Base-by-base conservation (phyloP, 805 yeast species). In the Candida morakotiae region DNA sequence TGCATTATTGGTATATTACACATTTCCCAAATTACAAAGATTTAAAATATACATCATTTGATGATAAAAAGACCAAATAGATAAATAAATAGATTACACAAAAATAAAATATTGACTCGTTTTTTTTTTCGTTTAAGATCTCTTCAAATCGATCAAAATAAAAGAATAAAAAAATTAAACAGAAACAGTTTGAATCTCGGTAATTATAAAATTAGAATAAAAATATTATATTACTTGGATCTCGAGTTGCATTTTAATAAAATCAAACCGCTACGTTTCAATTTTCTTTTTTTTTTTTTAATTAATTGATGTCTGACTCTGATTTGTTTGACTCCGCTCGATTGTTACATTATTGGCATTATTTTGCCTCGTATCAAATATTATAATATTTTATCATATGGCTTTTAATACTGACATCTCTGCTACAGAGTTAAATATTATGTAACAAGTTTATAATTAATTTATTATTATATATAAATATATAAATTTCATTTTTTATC, bases 1-100 rank as follows among this genome's bases (percentile, higher is more conserved):
- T 61, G 9, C 40, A 45, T 23, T 62, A 45, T 40, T 64, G 58
- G 58, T 49, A 53, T 48, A 47, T 45, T 24, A 52, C 53, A 46
- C 43, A 44, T 15, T 41, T 41, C 22, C 62, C 64, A 7, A 48
- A 47, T 24, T 60, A 52, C 48, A 37, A 44, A 5, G 67, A 60
- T 38, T 42, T 60, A 21, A 47, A 41, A 1, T 26, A 41, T 30
- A 41, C 34, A 8, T 9, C 31, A 9, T 5, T 5, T 4, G 19
- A 26, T 13, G 17, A 7, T 22, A 34, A 28, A 28, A 34, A 34
- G 19, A 34, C 19, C 3, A 13, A 14, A 10, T 34, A 23, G 28
- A 11, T n/a, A 23, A 23, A 23, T 23, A 23, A 23, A 7, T 7
- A 23, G 4, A n/a, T 28, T 28, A 28, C 31, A 28, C 31, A 28